Conservation (phyloP, 352 stramenopile genomes). For the Pythium vanterpoolii region DNA sequence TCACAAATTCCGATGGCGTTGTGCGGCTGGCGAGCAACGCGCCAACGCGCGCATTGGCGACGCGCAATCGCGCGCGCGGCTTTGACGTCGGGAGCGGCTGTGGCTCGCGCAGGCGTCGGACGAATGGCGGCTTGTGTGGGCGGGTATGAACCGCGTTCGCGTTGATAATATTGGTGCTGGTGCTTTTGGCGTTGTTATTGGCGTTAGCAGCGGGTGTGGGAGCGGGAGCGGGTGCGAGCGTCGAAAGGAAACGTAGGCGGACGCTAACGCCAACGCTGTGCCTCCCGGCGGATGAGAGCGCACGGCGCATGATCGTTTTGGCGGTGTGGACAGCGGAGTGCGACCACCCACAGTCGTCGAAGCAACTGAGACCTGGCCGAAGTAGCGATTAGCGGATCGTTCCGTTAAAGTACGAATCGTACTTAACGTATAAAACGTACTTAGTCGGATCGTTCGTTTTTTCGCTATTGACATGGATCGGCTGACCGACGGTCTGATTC, state of each 20-base stretch:
- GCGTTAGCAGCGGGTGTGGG: background rate
- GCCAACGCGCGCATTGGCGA: constrained; percentile 32
- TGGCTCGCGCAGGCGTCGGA: constrained; percentile 1
- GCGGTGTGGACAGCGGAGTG: background rate
- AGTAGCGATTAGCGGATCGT: background rate
- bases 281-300: background rate
- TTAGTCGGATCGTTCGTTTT: background rate
- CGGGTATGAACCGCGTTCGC: background rate
- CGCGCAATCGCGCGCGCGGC: constrained; percentile 16
- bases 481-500: too few species aligned
- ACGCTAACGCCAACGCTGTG: background rate
- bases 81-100: background rate
- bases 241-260: background rate
- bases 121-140: background rate
- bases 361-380: background rate
- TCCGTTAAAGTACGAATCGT: constrained; percentile 3
- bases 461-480: constrained; percentile 7
- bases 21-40: constrained; percentile 37
- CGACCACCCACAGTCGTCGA: background rate
- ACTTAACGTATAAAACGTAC: background rate
- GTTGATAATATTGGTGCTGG: background rate
- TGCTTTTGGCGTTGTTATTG: background rate
- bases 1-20: constrained; percentile 29
- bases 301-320: constrained; percentile 9
- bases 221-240: background rate